A percentile compares a stretch with the other conserved stretches of the same genome.
Conservation (phyloP, 2,329 filamentous ascomycete genomes). For the Aureobasidium sp. region DNA sequence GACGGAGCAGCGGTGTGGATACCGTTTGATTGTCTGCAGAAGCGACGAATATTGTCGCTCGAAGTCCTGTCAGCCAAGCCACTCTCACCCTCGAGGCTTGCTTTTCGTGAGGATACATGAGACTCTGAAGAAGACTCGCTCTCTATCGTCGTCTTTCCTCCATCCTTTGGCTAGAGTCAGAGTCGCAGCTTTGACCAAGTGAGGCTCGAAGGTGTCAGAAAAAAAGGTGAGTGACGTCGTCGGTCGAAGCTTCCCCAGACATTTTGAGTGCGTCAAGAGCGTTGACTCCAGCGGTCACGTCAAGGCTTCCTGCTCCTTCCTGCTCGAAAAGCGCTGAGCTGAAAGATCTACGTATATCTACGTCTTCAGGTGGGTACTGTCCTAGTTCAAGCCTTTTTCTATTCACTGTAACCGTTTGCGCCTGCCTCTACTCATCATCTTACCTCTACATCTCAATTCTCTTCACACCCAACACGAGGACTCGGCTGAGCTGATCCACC, state of each 20-base stretch:
- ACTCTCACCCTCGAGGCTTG: not conserved
- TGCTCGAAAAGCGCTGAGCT: slow-evolving; percentile 4
- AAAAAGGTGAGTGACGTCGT: not conserved
- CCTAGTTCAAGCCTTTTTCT: not conserved
- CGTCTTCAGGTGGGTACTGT: not conserved
- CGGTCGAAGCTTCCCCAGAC: not conserved
- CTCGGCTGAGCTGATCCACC: not conserved
- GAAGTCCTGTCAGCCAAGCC: no score
- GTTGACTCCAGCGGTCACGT: not conserved
- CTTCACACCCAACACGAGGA: not conserved
- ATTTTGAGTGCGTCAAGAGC: not conserved
- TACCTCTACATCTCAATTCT: not conserved
- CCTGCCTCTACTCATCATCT: not conserved
- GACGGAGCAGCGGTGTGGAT: not conserved
- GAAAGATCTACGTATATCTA: not conserved
- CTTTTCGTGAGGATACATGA: not conserved
- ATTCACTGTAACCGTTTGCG: not conserved
- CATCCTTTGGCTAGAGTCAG: no score
- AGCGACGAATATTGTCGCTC: not conserved
- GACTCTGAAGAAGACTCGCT: no score
- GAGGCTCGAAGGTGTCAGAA: no score
- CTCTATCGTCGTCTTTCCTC: no score
- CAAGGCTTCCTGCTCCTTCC: not conserved
- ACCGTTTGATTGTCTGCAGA: not conserved
- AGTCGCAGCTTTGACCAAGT: not conserved